phyloP scores from a whole-genome alignment of 2,329 filamentous ascomycete species.

The Penicillium sp. region DNA sequence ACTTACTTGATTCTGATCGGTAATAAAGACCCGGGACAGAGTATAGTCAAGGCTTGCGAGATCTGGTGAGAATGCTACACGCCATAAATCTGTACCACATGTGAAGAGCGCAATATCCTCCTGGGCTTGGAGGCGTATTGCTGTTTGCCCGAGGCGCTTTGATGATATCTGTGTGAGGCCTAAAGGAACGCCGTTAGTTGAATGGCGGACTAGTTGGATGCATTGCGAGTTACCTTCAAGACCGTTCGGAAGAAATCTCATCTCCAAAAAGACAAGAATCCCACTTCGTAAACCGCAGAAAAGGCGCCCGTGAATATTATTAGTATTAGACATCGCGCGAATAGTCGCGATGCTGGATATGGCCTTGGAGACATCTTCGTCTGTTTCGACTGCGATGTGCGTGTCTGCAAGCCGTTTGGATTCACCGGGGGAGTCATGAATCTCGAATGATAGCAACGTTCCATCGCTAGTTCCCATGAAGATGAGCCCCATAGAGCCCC shows the following conservation, averaged over 20 bases:
- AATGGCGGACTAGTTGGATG: background rate
- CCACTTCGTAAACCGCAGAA: constrained; percentile 52
- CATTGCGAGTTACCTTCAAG: constrained; percentile 22
- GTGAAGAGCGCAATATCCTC: constrained; percentile 34
- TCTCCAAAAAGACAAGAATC: constrained; percentile 40
- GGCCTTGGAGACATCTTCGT: constrained; percentile 34
- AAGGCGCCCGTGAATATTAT: constrained; percentile 25
- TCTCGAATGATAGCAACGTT: constrained; percentile 34
- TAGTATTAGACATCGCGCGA: constrained; percentile 14
- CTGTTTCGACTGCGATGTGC: constrained; percentile 21
- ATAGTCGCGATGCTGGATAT: constrained; percentile 38
- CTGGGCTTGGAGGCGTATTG: constrained; percentile 36
- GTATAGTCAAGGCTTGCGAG: constrained; percentile 27
- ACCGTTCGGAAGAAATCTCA: constrained; percentile 16
- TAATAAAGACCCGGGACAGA: constrained; percentile 42
- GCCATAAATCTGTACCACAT: constrained; percentile 43
- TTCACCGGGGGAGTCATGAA: constrained; percentile 17
- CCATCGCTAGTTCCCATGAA: constrained; percentile 45
- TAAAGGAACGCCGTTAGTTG: constrained; percentile 17
- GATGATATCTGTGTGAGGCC: constrained; percentile 34
- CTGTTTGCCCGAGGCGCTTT: constrained; percentile 38
- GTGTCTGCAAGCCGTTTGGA: constrained; percentile 27
- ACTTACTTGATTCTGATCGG: constrained; percentile 45
- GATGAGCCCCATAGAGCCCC: constrained; percentile 30
- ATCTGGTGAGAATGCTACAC: constrained; percentile 30